Evolutionary conservation across 495 filamentous ascomycete genomes (phyloP).

Genomic region (Recurvomyces mirabilis): DNA sequence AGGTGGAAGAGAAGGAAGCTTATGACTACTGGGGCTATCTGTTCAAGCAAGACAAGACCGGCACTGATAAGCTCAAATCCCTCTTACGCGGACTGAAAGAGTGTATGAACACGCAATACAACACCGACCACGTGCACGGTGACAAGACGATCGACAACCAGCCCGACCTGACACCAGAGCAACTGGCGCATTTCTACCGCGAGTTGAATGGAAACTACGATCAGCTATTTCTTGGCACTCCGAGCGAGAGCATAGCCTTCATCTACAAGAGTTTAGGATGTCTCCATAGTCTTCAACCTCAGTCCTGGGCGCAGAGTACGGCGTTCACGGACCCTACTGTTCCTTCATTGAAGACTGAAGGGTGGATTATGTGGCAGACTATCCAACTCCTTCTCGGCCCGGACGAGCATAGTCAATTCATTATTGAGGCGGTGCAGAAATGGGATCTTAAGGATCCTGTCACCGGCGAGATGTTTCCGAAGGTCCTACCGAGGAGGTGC

Average conservation of each 20-base stretch:
- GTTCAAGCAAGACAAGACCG: constrained; percentile 67
- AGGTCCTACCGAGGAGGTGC: constrained; percentile 58
- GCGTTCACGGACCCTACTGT: constrained; percentile 64
- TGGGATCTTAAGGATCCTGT: constrained; percentile 67
- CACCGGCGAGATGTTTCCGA: constrained; percentile 61
- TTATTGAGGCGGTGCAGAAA: constrained; percentile 67
- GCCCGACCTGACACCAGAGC: constrained; percentile 59
- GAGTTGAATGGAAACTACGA: constrained; percentile 85
- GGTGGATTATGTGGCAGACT: constrained; percentile 89
- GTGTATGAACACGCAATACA: constrained; percentile 43
- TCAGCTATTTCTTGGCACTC: constrained; percentile 70
- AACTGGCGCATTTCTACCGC: constrained; percentile 82
- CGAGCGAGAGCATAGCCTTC: constrained; percentile 62
- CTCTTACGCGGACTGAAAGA: constrained; percentile 68
- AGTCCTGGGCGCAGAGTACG: constrained; percentile 46
- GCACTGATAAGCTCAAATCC: constrained; percentile 62
- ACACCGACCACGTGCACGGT: constrained; percentile 3
- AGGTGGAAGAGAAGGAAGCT: constrained; percentile 29
- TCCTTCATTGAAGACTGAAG: constrained; percentile 68
- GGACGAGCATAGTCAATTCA: constrained; percentile 70
- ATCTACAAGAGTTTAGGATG: constrained; percentile 90
- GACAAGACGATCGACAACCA: constrained; percentile 49
- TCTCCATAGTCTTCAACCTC: constrained; percentile 44
- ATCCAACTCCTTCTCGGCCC: constrained; percentile 84
- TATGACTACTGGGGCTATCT: constrained; percentile 66